These are phyloP conservation scores for Inga laurina DNA, from an alignment of 306 rosid species.

Conservation along the genomic window DNA sequence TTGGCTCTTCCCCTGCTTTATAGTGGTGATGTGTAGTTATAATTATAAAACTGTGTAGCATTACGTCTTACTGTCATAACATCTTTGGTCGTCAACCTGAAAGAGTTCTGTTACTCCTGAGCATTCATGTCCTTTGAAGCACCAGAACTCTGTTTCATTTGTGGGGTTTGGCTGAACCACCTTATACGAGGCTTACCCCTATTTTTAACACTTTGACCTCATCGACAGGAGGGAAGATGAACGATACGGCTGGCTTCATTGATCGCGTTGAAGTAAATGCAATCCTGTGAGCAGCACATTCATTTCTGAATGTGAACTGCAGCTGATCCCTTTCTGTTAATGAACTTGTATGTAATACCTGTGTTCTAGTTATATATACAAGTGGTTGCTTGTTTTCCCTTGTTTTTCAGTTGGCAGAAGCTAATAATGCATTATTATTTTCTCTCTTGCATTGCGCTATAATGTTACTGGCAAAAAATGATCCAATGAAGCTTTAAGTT, in stretches of 20 bases:
- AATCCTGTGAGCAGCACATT: constrained; percentile 47
- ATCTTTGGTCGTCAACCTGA: constrained; percentile 47
- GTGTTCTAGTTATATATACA: constrained; percentile 51
- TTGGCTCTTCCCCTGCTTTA: constrained; percentile 23
- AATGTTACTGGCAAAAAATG: neutral
- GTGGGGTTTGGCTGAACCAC: constrained; percentile 51
- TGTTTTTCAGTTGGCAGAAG: constrained; percentile 3
- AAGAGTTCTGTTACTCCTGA: constrained; percentile 37
- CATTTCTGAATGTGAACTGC: constrained; percentile 49
- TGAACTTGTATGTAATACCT: constrained; percentile 59
- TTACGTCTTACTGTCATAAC: constrained; percentile 48
- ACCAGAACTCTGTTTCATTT: constrained; percentile 36
- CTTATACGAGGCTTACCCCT: constrained; percentile 37
- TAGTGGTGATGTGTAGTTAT: constrained; percentile 67
- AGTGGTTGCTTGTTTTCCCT: constrained; percentile 41
- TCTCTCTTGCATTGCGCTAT: neutral
- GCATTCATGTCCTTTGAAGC: constrained; percentile 27
- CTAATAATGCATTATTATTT: neutral
- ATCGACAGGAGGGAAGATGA: constrained; percentile 30
- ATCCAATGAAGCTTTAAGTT: neutral
- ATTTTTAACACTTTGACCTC: constrained; percentile 41
- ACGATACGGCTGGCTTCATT: constrained; percentile 43
- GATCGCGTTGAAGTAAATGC: constrained; percentile 45
- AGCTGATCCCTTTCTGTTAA: constrained; percentile 44
- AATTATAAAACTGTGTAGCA: constrained; percentile 55